Base-by-base conservation (phyloP, 2,329 filamentous ascomycete species). In the Fusarium caatingaense region DNA sequence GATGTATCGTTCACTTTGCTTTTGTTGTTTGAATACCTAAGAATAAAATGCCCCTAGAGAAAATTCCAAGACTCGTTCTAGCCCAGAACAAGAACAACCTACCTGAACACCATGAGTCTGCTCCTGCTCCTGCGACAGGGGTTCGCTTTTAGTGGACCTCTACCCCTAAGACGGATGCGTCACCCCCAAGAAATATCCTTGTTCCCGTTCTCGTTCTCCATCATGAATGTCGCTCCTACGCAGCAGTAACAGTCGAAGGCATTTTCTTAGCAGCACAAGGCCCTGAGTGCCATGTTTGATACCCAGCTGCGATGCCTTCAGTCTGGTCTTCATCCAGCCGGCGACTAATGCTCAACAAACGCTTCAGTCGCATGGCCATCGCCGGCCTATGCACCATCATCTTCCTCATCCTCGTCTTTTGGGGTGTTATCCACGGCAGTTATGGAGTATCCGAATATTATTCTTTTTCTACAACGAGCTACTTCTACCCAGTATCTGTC, bases 271-370 rank as follows among this genome's bases (percentile, higher is more conserved):
- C 58, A 64, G 50, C 32, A 56, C 16, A 44, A 28, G 64, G 60
- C 72, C 49, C 69, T 44, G 41, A 64, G 71, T 72, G 72, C 69
- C 72, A 74, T 75, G 72, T 71, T 63, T 32, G 50, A 72, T 59
- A 57, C 37, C 47, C 65, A 72, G 60, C 68, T 46, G 48, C 61
- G 49, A 75, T 75, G 73, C 69, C 70, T 58, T 63, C 68, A 56
- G 60, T 59, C 63, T 74, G 71, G 70, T 74, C 72, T 55, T 73
- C 73, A 44, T 71, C 72, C 59, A 60, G 74, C 72, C 69, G 72
- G 64, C 71, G 73, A 67, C 47, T 76, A 59, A 72, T 71, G 69
- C 66, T 77, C 41, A 78, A 77, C 72, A 78, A 76, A 62, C 76
- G 77, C 55, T 69, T 78, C 66, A 73, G 72, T 65, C 77, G 77